Evolutionary conservation across 148 eudicot species (phyloP), one percentile per base, ranked within the genome.

Genomic region (Silene latifolia): DNA sequence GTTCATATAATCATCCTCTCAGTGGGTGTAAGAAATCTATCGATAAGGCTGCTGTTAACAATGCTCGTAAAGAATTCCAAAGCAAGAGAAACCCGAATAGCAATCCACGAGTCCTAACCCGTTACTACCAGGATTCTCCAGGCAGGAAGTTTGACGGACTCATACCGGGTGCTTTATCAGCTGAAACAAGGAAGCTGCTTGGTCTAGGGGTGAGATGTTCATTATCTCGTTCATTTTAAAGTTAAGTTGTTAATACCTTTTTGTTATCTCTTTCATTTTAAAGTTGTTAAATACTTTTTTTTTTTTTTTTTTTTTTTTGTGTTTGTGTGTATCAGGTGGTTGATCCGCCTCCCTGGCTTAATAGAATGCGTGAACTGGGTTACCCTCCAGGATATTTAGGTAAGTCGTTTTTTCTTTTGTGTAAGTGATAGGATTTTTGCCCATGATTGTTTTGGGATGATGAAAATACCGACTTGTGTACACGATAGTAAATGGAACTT

Each of bases 341-440:
- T 72, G 88, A 86, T 74, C 93, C 89, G 65, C 88, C 89, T 77
- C 90, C 89, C 60, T 87, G 89, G 88, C 86, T 85, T 73, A 71
- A 78, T 79, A 82, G 88, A 80, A 87, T 87, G 90, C 87, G 89
- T 1, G 85, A 87, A 80, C 32, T 89, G 57, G 89, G 90, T 67
- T 87, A 87, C 74, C 87, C 86, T 5, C 84, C 80, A 7, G 90
- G 90, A 80, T 87, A 86, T 73, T 79, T 84, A 63, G 87, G 93
- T 87, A 86, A 81, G n/a, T n/a, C n/a, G n/a, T n/a, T n/a, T n/a
- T n/a, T n/a, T n/a, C n/a, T n/a, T n/a, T n/a, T n/a, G n/a, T n/a
- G n/a, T n/a, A n/a, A n/a, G n/a, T n/a, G n/a, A n/a, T n/a, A n/a
- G n/a, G n/a, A n/a, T n/a, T n/a, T n/a, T n/a, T n/a, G n/a, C 9